Evolutionary conservation across 805 yeast genomes (phyloP).

Genomic region (Saturnispora ahearnii): DNA sequence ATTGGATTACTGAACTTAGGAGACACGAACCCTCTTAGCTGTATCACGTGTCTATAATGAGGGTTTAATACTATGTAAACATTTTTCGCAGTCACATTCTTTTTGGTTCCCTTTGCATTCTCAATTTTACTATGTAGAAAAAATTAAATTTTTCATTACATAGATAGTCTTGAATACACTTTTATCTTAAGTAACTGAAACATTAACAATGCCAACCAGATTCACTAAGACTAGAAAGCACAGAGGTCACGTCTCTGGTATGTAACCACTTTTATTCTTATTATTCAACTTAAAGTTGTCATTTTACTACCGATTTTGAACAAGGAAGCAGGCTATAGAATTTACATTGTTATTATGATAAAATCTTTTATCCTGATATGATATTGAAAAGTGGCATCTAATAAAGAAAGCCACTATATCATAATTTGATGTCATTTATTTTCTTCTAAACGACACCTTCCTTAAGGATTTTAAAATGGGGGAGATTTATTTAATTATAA

Average conservation of each 20-base stretch:
- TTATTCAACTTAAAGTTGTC: background rate
- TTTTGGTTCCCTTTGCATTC: background rate
- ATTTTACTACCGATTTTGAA: background rate
- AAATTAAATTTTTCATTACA: background rate
- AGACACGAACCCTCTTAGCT: background rate
- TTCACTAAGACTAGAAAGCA: slow-evolving; percentile 98
- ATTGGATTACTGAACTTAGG: too few relatives aligned
- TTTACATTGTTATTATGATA: background rate
- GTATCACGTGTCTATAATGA: slow-evolving; percentile 6
- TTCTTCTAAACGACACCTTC: background rate
- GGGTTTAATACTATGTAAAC: slow-evolving; percentile 2
- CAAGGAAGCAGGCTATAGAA: background rate
- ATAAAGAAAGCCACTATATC: background rate
- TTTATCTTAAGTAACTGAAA: slow-evolving; percentile 2
- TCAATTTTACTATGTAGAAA: background rate
- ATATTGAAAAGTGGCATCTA: background rate
- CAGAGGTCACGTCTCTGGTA: slow-evolving; percentile 99
- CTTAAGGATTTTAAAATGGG: slow-evolving; percentile 1
- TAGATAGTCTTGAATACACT: background rate
- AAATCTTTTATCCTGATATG: background rate
- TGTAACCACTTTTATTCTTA: slow-evolving; percentile 30
- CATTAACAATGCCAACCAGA: slow-evolving; percentile 88
- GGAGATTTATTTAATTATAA: slow-evolving; percentile 4
- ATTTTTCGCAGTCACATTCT: slow-evolving; percentile 2
- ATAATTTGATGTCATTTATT: background rate